Evolutionary conservation across 768 basidiomycete genomes (phyloP).

Genomic region (Calocybe indica): DNA sequence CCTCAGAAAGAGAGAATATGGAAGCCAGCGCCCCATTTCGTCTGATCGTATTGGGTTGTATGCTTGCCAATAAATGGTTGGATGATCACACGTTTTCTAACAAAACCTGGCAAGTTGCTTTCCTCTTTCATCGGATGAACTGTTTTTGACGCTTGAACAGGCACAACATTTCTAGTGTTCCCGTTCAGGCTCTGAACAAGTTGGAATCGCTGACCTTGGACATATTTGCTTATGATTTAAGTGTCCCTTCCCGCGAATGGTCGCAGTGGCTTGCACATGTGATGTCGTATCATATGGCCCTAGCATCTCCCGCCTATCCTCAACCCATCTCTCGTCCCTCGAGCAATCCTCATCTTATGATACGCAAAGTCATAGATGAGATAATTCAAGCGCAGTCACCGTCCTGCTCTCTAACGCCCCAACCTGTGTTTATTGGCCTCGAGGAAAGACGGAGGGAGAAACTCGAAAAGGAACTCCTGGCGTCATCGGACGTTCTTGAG

Average conservation of each 20-base stretch:
- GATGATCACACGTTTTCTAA: constrained; percentile 88
- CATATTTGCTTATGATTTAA: constrained; percentile 65
- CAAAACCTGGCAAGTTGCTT: constrained; percentile 67
- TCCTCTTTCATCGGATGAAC: constrained; percentile 2
- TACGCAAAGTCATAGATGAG: constrained; percentile 66
- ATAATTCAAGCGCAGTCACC: constrained; percentile 39
- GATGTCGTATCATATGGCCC: constrained; percentile 56
- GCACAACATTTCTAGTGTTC: constrained; percentile 77
- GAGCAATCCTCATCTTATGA: constrained; percentile 60
- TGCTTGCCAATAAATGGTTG: constrained; percentile 86
- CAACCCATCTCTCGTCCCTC: constrained; percentile 80
- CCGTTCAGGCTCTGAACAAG: constrained; percentile 62
- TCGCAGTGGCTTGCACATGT: constrained; percentile 65
- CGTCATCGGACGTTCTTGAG: constrained; percentile 48
- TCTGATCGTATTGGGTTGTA: constrained; percentile 71
- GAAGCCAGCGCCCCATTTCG: constrained; percentile 67
- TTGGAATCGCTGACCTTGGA: constrained; percentile 69
- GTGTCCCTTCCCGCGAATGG: constrained; percentile 61
- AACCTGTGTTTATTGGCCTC: constrained; percentile 68
- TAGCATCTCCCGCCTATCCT: constrained; percentile 51
- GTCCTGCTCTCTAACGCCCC: constrained; percentile 29
- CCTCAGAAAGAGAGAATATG: constrained; percentile 39
- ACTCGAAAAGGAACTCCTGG: constrained; percentile 35
- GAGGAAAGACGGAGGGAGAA: constrained; percentile 58
- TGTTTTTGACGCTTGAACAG: constrained; percentile 27